Percentiles rank a stretch among this genome's conserved stretches.
phyloP scores from a whole-genome alignment of 306 rosid species.

The Hippophae gyantsensis region DNA sequence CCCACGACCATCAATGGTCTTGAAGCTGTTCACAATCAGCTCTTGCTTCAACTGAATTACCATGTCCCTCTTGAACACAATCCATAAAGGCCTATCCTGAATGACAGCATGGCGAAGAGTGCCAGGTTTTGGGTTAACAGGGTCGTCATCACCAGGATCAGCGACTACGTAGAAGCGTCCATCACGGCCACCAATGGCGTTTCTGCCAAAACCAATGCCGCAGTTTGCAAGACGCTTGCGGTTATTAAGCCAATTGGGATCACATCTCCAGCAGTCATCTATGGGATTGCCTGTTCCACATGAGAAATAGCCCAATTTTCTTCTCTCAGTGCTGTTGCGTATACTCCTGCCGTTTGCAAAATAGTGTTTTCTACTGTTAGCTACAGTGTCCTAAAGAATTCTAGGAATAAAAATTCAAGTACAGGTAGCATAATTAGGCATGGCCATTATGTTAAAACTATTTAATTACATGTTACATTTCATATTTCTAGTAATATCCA shows the following conservation, averaged over 20 bases:
- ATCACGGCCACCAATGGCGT: constrained; percentile 91
- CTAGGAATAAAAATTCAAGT: too few relatives aligned
- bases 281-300: constrained; percentile 95
- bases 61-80: constrained; percentile 96
- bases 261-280: constrained; percentile 99
- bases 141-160: constrained; percentile 66
- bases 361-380: constrained; percentile 3
- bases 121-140: constrained; percentile 81
- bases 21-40: constrained; percentile 84
- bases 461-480: too few relatives aligned
- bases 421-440: too few relatives aligned
- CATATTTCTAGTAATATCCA: too few relatives aligned
- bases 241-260: constrained; percentile 69
- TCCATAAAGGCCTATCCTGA: constrained; percentile 83
- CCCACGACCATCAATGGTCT: constrained; percentile 95
- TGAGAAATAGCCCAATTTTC: constrained; percentile 80
- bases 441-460: too few relatives aligned
- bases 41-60: constrained; percentile 87
- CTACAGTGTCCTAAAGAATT: not conserved
- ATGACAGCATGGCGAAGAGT: constrained; percentile 88
- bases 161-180: constrained; percentile 86
- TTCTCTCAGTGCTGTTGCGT: constrained; percentile 73
- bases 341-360: constrained; percentile 56
- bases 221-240: constrained; percentile 95
- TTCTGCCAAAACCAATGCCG: constrained; percentile 90